phyloP scores from a whole-genome alignment of 2,329 filamentous ascomycete genomes.

The Diaporthe batatas region DNA sequence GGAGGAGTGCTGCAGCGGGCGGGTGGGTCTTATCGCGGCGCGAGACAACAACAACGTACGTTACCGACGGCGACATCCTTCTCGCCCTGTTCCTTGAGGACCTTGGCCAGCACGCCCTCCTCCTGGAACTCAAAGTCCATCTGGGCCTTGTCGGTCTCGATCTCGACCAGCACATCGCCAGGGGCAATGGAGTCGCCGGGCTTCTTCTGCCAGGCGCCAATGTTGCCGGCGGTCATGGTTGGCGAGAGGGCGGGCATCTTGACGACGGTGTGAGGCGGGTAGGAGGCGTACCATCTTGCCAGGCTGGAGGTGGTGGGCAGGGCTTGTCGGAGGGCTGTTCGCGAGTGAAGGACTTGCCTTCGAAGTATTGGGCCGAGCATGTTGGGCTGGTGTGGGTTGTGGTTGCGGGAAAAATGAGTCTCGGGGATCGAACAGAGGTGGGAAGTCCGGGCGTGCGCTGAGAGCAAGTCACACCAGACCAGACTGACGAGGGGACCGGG shows the following conservation, averaged over 20 bases:
- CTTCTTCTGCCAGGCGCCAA: conserved; percentile 98
- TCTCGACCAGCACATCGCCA: conserved; percentile 96
- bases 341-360: conserved; percentile 71
- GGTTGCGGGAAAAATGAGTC: conserved; percentile 45
- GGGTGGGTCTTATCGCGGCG: conserved; percentile 6
- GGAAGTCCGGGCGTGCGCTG: conserved; percentile 38
- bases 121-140: conserved; percentile 99
- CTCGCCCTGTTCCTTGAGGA: conserved; percentile 90
- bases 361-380: conserved; percentile 76
- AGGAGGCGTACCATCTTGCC: conserved; percentile 81
- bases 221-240: conserved; percentile 97
- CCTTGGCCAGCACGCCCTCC: conserved; percentile 94
- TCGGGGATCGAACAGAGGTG: conserved; percentile 44
- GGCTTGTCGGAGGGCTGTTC: conserved; percentile 63
- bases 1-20: not conserved
- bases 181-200: conserved; percentile 87
- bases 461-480: conserved; percentile 44
- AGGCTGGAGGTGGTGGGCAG: conserved; percentile 67
- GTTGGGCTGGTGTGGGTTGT: conserved; percentile 47
- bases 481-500: conserved; percentile 43
- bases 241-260: conserved; percentile 98
- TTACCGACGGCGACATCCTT: conserved; percentile 96
- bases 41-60: conserved; percentile 70
- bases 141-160: conserved; percentile 99
- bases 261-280: conserved; percentile 93